Conservation (phyloP, 306 rosid species). For the Benincasa hispida region DNA sequence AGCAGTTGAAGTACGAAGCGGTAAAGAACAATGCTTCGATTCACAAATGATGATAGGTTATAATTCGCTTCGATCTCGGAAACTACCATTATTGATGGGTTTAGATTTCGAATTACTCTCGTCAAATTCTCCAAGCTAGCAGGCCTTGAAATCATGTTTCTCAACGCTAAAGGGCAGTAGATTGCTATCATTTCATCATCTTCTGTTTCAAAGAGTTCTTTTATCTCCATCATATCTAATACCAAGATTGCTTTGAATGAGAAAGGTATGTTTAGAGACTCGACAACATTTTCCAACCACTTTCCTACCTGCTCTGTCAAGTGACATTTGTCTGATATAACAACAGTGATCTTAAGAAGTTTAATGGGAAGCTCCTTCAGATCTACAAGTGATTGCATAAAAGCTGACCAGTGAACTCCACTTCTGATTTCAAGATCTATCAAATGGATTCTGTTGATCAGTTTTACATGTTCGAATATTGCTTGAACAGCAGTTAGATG, state of each 20-base stretch:
- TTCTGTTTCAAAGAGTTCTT: constrained; percentile 24
- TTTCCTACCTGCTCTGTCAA: constrained; percentile 31
- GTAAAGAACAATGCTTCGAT: constrained; percentile 40
- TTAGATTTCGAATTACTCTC: constrained; percentile 40
- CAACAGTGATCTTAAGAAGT: constrained; percentile 41
- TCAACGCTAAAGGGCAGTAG: constrained; percentile 27
- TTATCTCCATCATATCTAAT: constrained; percentile 33
- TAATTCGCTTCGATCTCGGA: constrained; percentile 48
- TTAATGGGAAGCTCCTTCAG: constrained; percentile 23
- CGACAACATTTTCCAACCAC: constrained; percentile 37
- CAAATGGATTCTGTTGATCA: constrained; percentile 35
- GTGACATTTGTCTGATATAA: constrained; percentile 16
- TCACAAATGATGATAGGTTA: constrained; percentile 48
- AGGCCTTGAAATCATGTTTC: constrained; percentile 39
- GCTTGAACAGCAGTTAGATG: constrained; percentile 44
- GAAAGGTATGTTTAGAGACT: constrained; percentile 52
- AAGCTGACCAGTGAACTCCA: constrained; percentile 46
- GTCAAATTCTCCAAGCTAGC: constrained; percentile 49
- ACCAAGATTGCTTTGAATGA: constrained; percentile 28
- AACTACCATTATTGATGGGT: constrained; percentile 44
- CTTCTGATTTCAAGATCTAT: constrained; percentile 39
- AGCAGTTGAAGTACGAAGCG: constrained; percentile 41
- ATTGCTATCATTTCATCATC: constrained; percentile 44
- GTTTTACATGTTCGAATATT: constrained; percentile 41
- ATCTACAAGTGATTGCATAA: constrained; percentile 53